Evolutionary conservation across 2,329 filamentous ascomycete genomes (phyloP).

Genomic region (Aspergillus glaucus): DNA sequence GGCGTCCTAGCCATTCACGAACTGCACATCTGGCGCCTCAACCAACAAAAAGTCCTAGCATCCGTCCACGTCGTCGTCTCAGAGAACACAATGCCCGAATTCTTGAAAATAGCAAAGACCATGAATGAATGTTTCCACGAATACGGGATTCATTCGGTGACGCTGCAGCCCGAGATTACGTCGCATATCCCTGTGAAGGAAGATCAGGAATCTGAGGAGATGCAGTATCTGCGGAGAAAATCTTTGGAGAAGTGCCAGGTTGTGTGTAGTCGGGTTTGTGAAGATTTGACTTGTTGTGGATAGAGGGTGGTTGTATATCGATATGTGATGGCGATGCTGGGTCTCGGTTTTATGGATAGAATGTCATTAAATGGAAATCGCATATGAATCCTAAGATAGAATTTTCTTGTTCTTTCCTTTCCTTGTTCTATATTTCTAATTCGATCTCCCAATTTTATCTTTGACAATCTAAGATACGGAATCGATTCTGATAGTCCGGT

Average conservation of each 20-base stretch:
- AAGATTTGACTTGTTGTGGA: constrained; percentile 49
- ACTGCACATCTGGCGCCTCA: constrained; percentile 67
- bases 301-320: constrained; percentile 4
- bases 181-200: constrained; percentile 7
- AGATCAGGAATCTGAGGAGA: constrained; percentile 3
- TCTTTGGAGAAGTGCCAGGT: constrained; percentile 44
- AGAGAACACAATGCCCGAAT: constrained; percentile 50
- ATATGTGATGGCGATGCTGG: no score
- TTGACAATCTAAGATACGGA: no score
- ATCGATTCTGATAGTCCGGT: no score
- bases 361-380: no score
- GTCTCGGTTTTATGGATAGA: no score
- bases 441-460: no score
- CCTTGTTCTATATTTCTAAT: no score
- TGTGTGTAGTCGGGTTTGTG: constrained; percentile 47
- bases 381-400: no score
- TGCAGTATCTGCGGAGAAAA: constrained; percentile 2
- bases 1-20: constrained; percentile 64
- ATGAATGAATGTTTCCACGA: constrained; percentile 65
- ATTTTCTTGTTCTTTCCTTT: no score
- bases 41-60: constrained; percentile 63
- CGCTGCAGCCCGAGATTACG: constrained; percentile 60
- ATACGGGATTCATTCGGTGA: constrained; percentile 66
- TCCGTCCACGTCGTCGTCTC: constrained; percentile 62
- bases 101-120: constrained; percentile 55